Base-by-base conservation (phyloP, 345 rosid genomes). In the Linum tenue region DNA sequence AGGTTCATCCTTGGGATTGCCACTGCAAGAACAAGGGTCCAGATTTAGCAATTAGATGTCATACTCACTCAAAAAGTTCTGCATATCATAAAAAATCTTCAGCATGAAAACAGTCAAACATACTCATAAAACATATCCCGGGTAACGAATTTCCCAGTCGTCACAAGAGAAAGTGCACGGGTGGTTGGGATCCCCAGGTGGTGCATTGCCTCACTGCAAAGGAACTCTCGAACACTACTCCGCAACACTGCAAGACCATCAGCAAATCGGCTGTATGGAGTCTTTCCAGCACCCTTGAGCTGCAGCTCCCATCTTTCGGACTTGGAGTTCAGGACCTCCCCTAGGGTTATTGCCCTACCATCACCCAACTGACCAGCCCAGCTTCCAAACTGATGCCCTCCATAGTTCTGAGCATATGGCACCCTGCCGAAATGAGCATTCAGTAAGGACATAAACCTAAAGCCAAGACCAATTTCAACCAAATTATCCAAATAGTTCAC, bases 331-430 rank as follows among this genome's bases (percentile, higher is more conserved):
- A 91, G 67, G 82, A 87, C 70, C 76, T 88, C 96, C 48, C 99
- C 99, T 0, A 95, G 83, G 7, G 96, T 85, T 59, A 95, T 89
- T 72, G 97, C 99, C 69, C 99, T 85, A 37, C 99, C 99, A 76
- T 95, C 99, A 73, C 99, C 99, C 53, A 95, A 79, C 76, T 95
- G 99, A 77, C 97, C 97, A 62, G 97, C 99, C 99, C 97, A 95
- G 80, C 72, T 84, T 63, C 99, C 96, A 81, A 94, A 94, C 68
- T 90, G 97, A 77, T 94, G 96, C 64, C 97, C 99, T 72, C 97
- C 99, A 69, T 94, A 94, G 77, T 95, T 86, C 63, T 90, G 97
- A 57, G 97, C 92, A 76, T 86, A 94, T 7, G 99, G 81, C 76
- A 85, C 69, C 66, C 99, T 90, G 78, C 56, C 71, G 37, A 55